Base-by-base conservation (phyloP, 75 land plant species). In the Cryptomeria japonica region DNA sequence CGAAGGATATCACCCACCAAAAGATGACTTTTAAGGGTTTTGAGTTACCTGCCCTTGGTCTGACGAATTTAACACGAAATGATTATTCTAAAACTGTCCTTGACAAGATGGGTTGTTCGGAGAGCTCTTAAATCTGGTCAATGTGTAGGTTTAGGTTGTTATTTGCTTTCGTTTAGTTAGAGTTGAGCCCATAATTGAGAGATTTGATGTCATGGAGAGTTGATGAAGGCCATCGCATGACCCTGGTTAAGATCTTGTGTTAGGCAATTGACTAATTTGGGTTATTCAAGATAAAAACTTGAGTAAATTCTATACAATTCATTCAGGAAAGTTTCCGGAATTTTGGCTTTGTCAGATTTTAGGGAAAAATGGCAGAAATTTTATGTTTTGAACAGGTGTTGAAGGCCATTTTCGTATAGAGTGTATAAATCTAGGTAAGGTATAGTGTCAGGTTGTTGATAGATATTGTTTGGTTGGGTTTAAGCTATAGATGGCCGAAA, bases 381-480 rank as follows among this genome's bases (percentile, higher is more conserved):
- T 77, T 84, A 44, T 85, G 90, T 75, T 64, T 72, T 47, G 89
- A 89, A n/a, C 96, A 95, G 90, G 91, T 94, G 51, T 75, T 95
- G 90, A 95, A 94, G 90, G 95, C 89, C 28, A 93, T 97, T 44
- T 93, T 96, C 46, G 8, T 64, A 1, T 77, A 77, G 0, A 77
- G 19, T 77, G 39, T 38, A 37, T 18, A 77, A 77, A 77, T 77
- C 19, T 77, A 18, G 79, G 37, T 37, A 78, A 78, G 42, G 7
- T 78, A 18, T 2, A 78, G 42, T 16, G 38, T 25, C 12, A 44
- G 83, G 49, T 31, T 39, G 13, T 75, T 75, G 37, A 75, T 44
- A 80, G 12, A 13, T 42, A 44, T 22, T 8, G 31, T 41, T 32
- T 83, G 44, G 25, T 80, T 49, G 15, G 22, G 42, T 15, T 41